phyloP scores from a whole-genome alignment of 192 early-diverging fungal species.

The Cladochytrium replicatum region DNA sequence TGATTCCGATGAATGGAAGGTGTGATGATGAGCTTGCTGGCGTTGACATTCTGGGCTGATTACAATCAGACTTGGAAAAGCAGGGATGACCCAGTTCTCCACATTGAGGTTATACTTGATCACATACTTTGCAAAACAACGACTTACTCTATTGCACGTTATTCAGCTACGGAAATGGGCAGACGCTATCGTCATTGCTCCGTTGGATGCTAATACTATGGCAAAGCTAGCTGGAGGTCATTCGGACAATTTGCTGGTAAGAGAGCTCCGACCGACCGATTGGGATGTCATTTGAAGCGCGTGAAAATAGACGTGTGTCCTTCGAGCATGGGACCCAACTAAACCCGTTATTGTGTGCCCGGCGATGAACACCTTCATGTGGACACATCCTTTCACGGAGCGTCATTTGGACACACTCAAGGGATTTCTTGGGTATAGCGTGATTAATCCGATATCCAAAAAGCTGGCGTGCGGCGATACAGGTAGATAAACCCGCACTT shows the following conservation, averaged over 20 bases:
- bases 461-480: slow-evolving; percentile 84
- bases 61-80: slow-evolving; percentile 59
- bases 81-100: slow-evolving; percentile 82
- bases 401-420: slow-evolving; percentile 51
- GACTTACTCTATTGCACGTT: background rate
- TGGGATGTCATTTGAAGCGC: background rate
- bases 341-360: slow-evolving; percentile 73
- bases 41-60: background rate
- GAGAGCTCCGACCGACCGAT: background rate
- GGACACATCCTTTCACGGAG: slow-evolving; percentile 80
- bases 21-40: slow-evolving; percentile 10
- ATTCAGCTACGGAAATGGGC: slow-evolving; percentile 86
- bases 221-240: slow-evolving; percentile 82
- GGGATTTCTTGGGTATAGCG: slow-evolving; percentile 42
- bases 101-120: slow-evolving; percentile 63
- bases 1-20: slow-evolving; percentile 84
- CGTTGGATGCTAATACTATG: slow-evolving; percentile 88
- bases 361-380: slow-evolving; percentile 98
- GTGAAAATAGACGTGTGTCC: slow-evolving; percentile 60
- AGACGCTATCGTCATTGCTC: slow-evolving; percentile 77
- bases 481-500: slow-evolving; percentile 19
- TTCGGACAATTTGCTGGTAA: slow-evolving; percentile 86
- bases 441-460: slow-evolving; percentile 75
- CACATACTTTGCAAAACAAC: background rate
- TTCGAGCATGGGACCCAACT: slow-evolving; percentile 76